Conservation (phyloP, 495 filamentous ascomycete genomes). For the Xylaria intraflava region DNA sequence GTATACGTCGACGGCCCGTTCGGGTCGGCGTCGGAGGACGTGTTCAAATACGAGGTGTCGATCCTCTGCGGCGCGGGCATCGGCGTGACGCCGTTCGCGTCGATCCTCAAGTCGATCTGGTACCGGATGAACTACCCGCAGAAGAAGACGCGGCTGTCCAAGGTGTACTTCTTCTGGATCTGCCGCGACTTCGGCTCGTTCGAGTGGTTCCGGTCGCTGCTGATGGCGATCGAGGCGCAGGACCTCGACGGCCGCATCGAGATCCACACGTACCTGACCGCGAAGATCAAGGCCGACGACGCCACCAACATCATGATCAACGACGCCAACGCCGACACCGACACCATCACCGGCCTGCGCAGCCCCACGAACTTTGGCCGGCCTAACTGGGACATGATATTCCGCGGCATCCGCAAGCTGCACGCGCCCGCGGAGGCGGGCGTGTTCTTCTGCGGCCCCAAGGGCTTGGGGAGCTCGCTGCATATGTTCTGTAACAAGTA, state of each 20-base stretch:
- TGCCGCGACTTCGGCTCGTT: constrained; percentile 73
- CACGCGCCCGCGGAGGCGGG: constrained; percentile 66
- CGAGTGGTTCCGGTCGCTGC: constrained; percentile 74
- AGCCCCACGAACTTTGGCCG: constrained; percentile 72
- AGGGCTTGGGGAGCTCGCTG: constrained; percentile 58
- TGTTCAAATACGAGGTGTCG: constrained; percentile 71
- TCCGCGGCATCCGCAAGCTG: constrained; percentile 65
- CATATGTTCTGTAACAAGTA: constrained; percentile 75
- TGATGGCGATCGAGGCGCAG: constrained; percentile 75
- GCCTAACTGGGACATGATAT: constrained; percentile 76
- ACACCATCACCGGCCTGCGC: constrained; percentile 67
- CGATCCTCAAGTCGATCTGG: constrained; percentile 79
- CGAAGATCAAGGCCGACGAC: constrained; percentile 70
- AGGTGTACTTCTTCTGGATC: constrained; percentile 85
- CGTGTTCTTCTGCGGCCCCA: constrained; percentile 76
- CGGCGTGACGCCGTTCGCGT: constrained; percentile 69
- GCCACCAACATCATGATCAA: constrained; percentile 82
- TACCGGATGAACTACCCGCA: constrained; percentile 79
- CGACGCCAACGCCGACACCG: constrained; percentile 70
- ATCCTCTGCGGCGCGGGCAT: constrained; percentile 65
- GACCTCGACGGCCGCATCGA: constrained; percentile 75
- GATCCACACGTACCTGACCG: constrained; percentile 43
- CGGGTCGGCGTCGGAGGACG: constrained; percentile 69
- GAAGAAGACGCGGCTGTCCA: constrained; percentile 64
- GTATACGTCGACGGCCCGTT: constrained; percentile 77